Conservation (phyloP, 768 basidiomycete genomes). For the Leccinum boreale region DNA sequence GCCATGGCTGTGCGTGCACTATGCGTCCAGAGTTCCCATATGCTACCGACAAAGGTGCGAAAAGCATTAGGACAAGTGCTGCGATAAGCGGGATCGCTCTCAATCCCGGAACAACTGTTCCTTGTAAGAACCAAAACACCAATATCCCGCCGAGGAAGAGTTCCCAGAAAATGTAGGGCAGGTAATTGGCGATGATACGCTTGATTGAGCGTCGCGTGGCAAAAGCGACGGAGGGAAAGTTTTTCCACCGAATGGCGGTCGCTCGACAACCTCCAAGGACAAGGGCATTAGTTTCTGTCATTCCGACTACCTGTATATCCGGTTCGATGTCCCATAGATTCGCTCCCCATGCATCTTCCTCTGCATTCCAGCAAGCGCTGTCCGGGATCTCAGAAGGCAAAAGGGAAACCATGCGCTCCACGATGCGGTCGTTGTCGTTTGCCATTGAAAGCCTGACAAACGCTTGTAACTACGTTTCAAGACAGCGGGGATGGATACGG, state of each 20-base stretch:
- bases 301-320: constrained; percentile 14
- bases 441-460: constrained; percentile 23
- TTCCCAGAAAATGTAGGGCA: constrained; percentile 7
- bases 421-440: constrained; percentile 21
- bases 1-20: constrained; percentile 18
- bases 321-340: constrained; percentile 23
- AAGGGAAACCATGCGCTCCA: constrained; percentile 23
- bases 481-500: constrained; percentile 16
- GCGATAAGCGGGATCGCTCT: background rate
- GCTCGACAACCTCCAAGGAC: constrained; percentile 26
- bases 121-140: background rate
- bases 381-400: constrained; percentile 2
- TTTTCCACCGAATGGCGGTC: constrained; percentile 21
- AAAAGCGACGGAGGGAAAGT: constrained; percentile 19
- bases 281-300: constrained; percentile 14
- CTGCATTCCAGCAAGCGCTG: constrained; percentile 17
- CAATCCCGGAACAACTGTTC: accelerated
- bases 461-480: constrained; percentile 21
- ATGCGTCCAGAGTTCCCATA: constrained; percentile 20
- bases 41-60: constrained; percentile 5
- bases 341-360: constrained; percentile 15
- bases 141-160: background rate
- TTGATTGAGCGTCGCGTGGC: constrained; percentile 11
- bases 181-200: constrained; percentile 3
- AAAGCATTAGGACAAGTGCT: constrained; percentile 10